Percentiles rank a stretch among this genome's conserved stretches.
These are phyloP conservation scores for Casuarina glauca DNA, from an alignment of 306 rosid species.

Conservation along the genomic window DNA sequence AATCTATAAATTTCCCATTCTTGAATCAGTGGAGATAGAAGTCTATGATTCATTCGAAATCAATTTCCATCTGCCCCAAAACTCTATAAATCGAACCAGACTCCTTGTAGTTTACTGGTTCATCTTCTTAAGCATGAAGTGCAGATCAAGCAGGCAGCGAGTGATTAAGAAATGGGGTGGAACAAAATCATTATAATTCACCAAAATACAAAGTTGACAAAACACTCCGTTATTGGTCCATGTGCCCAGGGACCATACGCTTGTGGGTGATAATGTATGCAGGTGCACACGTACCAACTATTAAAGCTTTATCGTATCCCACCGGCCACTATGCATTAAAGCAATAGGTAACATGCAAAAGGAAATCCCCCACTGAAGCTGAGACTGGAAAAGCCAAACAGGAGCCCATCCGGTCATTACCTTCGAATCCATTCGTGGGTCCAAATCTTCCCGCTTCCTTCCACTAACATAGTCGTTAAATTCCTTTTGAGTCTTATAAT, in stretches of 20 bases:
- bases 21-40: too few species aligned
- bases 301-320: constrained; percentile 26
- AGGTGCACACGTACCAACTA: constrained; percentile 29
- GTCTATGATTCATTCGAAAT: too few species aligned
- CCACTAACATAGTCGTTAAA: constrained; percentile 12
- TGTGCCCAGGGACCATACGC: not conserved
- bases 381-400: constrained; percentile 11
- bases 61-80: too few species aligned
- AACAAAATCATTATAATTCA: constrained; percentile 28
- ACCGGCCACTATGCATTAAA: constrained; percentile 37
- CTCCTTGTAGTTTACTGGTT: too few species aligned
- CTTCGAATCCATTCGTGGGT: constrained; percentile 28
- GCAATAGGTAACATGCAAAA: constrained; percentile 54
- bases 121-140: too few species aligned
- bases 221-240: not conserved
- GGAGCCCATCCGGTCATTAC: constrained; percentile 3
- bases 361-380: constrained; percentile 19
- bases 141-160: not conserved
- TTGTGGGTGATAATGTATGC: not conserved
- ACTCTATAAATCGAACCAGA: too few species aligned
- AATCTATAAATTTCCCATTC: too few species aligned
- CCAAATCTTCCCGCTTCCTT: constrained; percentile 8
- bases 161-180: not conserved
- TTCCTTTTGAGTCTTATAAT: constrained; percentile 1
- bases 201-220: constrained; percentile 35